phyloP scores from a whole-genome alignment of 805 yeast genomes.

The Wickerhamiella parazyma region DNA sequence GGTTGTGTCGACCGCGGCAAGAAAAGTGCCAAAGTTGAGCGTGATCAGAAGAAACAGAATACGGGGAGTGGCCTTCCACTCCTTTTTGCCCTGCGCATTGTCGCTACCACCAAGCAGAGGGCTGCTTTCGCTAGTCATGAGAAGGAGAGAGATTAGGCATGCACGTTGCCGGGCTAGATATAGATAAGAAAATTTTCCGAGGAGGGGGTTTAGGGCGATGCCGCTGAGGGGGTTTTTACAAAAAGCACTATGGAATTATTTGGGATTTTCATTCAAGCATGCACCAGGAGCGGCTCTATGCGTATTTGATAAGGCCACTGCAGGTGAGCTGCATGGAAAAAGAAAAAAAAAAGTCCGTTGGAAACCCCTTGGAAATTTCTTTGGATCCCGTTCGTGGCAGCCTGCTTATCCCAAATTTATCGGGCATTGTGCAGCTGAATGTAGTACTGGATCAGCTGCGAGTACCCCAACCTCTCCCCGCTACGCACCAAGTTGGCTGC shows the following conservation, averaged over 20 bases:
- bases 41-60: slow-evolving; percentile 8
- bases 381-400: too few relatives aligned
- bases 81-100: not conserved
- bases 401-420: not conserved
- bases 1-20: slow-evolving; percentile 46
- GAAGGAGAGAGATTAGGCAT: not conserved
- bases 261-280: not conserved
- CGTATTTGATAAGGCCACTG: too few relatives aligned
- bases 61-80: slow-evolving; percentile 2
- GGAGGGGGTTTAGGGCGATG: too few relatives aligned
- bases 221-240: not conserved
- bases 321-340: too few relatives aligned
- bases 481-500: slow-evolving; percentile 27
- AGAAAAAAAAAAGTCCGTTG: too few relatives aligned
- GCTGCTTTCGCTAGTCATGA: slow-evolving; percentile 1
- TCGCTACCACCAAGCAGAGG: slow-evolving; percentile 1
- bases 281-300: too few relatives aligned
- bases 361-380: too few relatives aligned
- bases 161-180: not conserved
- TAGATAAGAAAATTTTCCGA: not conserved
- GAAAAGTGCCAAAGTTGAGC: slow-evolving; percentile 26
- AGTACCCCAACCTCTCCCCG: slow-evolving; percentile 22
- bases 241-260: not conserved
- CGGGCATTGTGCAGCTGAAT: slow-evolving; percentile 14
- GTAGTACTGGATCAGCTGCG: slow-evolving; percentile 22